phyloP scores from a whole-genome alignment of 129 eudicot species.

The Helichrysum umbraculigerum region DNA sequence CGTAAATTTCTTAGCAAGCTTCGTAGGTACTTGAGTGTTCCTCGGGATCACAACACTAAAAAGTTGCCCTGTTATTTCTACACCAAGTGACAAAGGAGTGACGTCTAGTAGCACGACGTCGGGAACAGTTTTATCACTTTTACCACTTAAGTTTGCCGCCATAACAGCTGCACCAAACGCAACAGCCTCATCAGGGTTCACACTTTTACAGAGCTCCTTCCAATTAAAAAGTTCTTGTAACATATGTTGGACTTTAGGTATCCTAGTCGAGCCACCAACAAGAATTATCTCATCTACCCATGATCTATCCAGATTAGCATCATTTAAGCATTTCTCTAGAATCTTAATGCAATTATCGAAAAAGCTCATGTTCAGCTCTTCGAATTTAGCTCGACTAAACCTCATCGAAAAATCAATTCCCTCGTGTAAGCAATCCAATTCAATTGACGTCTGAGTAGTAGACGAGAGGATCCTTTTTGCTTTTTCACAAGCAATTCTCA shows the following conservation, averaged over 20 bases:
- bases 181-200: neutral
- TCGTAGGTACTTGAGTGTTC: neutral
- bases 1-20: neutral
- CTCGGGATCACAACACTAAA: neutral
- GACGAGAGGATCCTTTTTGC: too few species aligned
- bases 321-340: neutral
- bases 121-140: neutral
- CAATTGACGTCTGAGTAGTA: too few species aligned
- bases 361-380: neutral
- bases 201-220: neutral
- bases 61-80: neutral
- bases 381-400: neutral
- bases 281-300: neutral
- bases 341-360: neutral
- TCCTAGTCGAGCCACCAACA: neutral
- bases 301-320: neutral
- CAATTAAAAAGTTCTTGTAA: neutral
- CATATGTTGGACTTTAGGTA: neutral
- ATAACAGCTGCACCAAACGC: neutral
- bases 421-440: too few species aligned
- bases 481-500: too few species aligned
- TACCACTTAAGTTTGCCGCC: neutral
- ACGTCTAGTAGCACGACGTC: neutral
- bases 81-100: slow-evolving; percentile 1
- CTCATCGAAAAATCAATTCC: too few species aligned